Evolutionary conservation across 2,329 filamentous ascomycete species (phyloP), one percentile per base, ranked within the genome.

Genomic region (Fulvia fulva): DNA sequence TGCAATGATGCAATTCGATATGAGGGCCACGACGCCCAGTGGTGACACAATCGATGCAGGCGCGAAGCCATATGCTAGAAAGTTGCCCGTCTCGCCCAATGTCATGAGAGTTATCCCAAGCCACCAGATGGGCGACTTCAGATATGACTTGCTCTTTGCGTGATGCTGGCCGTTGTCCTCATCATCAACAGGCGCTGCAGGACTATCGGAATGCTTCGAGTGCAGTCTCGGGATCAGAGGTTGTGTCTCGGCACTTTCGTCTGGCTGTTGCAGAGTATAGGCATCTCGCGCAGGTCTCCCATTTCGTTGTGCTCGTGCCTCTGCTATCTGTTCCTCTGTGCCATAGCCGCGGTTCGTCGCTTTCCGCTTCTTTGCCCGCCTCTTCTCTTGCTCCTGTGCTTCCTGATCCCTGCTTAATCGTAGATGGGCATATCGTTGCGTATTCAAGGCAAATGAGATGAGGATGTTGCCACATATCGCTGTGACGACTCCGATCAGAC

Each of bases 11-110:
- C 94, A 99, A 76, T 99, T 99, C 46, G 92, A 96, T 47, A 99
- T 87, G 62, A 99, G 80, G 1, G 94, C 94, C 12, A 99, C 94
- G n/a, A 99, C 94, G 9, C 94, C 94, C 5, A 99, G 80, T 0
- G 94, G 94, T 32, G 92, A 97, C 44, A 99, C 94, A 68, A 99
- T 97, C 14, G 94, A 97, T 7, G 94, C 94, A 3, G 94, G 94
- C 28, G 94, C 94, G 73, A 99, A 99, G 23, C 94, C 94, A 70
- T 99, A 99, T 0, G 94, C 94, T 63, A 99, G 78, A 71, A 99
- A 99, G 73, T 99, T 99, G 53, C 94, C 94, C 71, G 89, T 88
- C 77, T 99, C 94, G 57, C 94, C 94, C 23, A 96, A 78, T 0
- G 87, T 91, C 84, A 99, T 99, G 59, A 99, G 81, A 16, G 95